Evolutionary conservation across 306 rosid species (phyloP).

Genomic region (Vicia villosa): DNA sequence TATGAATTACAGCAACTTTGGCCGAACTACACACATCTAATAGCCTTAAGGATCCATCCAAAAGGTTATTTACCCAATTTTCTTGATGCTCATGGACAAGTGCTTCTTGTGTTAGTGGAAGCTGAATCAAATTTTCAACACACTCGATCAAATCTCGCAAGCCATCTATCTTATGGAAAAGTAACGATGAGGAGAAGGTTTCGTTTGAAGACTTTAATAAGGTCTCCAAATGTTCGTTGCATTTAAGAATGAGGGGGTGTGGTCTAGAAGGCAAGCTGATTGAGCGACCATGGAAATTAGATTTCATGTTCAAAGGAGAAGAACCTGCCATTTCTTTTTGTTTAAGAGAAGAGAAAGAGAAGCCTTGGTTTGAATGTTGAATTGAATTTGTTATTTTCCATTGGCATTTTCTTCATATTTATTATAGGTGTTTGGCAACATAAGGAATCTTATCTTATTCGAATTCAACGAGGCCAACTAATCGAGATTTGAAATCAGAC

Average conservation of each 20-base stretch:
- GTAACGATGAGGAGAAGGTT: not conserved
- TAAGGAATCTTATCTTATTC: not conserved
- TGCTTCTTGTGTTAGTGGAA: conserved; percentile 19
- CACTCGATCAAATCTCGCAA: conserved; percentile 34
- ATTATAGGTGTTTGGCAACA: not conserved
- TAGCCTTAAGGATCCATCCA: conserved; percentile 37
- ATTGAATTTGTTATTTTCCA: not conserved
- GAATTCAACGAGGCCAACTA: conserved; percentile 24
- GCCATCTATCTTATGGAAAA: conserved; percentile 20
- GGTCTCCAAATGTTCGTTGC: not conserved
- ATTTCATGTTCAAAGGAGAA: not conserved
- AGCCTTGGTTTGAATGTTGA: not conserved
- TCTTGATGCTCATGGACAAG: conserved; percentile 17
- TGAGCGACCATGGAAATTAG: conserved; percentile 28
- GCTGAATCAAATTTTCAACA: conserved; percentile 28
- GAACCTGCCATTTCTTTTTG: conserved; percentile 12
- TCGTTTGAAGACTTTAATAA: not conserved
- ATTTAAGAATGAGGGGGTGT: conserved; percentile 31
- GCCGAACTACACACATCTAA: conserved; percentile 38
- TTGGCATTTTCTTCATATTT: not conserved
- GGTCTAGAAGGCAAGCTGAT: conserved; percentile 38
- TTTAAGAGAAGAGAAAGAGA: not conserved
- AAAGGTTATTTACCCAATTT: conserved; percentile 20
- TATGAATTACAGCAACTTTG: conserved; percentile 38
- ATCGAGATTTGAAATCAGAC: conserved; percentile 34